Evolutionary conservation across 2,329 filamentous ascomycete species (phyloP).

Genomic region (Botryotinia narcissicola): DNA sequence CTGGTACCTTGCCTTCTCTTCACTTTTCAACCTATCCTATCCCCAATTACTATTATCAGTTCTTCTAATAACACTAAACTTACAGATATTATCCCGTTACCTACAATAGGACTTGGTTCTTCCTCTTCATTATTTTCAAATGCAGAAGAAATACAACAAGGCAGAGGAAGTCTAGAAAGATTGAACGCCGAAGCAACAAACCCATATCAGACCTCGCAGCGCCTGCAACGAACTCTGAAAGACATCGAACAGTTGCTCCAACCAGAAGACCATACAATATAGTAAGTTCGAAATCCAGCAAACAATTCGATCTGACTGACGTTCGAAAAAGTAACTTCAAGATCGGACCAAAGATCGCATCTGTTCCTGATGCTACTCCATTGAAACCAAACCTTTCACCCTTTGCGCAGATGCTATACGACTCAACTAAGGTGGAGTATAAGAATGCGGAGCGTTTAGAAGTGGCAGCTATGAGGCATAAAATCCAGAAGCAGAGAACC

Average conservation of each 20-base stretch:
- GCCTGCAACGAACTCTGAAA: conserved; percentile 68
- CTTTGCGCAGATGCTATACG: conserved; percentile 37
- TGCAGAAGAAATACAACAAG: conserved; percentile 52
- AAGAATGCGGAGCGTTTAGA: conserved; percentile 4
- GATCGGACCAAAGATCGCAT: conserved; percentile 41
- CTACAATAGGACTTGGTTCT: conserved; percentile 54
- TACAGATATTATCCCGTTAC: conserved; percentile 64
- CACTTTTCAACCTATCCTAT: neutral
- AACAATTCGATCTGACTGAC: conserved; percentile 28
- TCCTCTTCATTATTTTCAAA: conserved; percentile 51
- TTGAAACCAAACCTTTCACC: conserved; percentile 33
- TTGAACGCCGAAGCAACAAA: conserved; percentile 68
- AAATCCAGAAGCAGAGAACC: conserved; percentile 21
- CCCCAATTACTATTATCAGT: conserved; percentile 15
- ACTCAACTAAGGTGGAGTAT: conserved; percentile 34
- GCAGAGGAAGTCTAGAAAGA: conserved; percentile 56
- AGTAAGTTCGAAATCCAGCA: conserved; percentile 28
- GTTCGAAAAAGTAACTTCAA: conserved; percentile 54
- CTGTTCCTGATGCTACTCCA: conserved; percentile 19
- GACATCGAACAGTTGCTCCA: conserved; percentile 74
- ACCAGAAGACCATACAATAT: conserved; percentile 67
- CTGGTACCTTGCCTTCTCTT: conserved; percentile 50
- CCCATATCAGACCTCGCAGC: conserved; percentile 57
- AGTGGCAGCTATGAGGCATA: conserved; percentile 15
- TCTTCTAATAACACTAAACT: conserved; percentile 26